Evolutionary conservation across 1,284 basidiomycete genomes (phyloP).

Genomic region (Puccinia hordei): DNA sequence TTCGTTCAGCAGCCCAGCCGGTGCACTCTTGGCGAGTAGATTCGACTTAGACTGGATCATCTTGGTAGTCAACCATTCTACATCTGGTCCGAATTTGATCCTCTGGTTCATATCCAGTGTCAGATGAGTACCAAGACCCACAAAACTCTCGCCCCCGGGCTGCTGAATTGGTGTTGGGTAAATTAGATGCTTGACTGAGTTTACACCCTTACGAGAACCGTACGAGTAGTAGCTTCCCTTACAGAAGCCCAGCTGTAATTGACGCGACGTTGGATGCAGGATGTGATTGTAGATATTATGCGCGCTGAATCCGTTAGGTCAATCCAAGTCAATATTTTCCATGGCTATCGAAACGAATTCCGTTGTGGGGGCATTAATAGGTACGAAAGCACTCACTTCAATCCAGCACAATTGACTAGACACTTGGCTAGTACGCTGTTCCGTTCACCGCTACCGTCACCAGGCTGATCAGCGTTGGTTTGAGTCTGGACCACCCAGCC

Average conservation of each 20-base stretch:
- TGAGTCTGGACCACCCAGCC: conserved; percentile 66
- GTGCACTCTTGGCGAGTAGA: too few relatives aligned
- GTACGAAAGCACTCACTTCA: conserved; percentile 64
- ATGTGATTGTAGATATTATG: conserved; percentile 55
- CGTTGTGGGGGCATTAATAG: not conserved
- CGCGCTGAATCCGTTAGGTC: conserved; percentile 7
- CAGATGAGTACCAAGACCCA: conserved; percentile 78
- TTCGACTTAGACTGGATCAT: not conserved
- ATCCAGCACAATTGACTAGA: conserved; percentile 83
- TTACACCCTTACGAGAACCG: conserved; percentile 68
- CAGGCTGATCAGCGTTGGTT: conserved; percentile 54
- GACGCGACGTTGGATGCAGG: conserved; percentile 47
- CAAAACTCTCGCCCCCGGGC: conserved; percentile 56
- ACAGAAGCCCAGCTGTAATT: conserved; percentile 53
- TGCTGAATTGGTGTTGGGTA: conserved; percentile 73
- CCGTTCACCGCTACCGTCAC: conserved; percentile 33
- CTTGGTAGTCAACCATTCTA: conserved; percentile 75
- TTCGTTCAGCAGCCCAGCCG: too few relatives aligned
- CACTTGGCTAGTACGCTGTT: conserved; percentile 80
- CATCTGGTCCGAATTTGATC: conserved; percentile 88
- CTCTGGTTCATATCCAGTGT: conserved; percentile 85
- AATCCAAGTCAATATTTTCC: too few relatives aligned
- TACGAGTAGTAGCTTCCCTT: conserved; percentile 54
- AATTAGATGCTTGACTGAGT: conserved; percentile 72
- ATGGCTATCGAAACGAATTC: too few relatives aligned